phyloP scores from a whole-genome alignment of 176 grass and related monocot genomes.

The Zoysia pacifica region DNA sequence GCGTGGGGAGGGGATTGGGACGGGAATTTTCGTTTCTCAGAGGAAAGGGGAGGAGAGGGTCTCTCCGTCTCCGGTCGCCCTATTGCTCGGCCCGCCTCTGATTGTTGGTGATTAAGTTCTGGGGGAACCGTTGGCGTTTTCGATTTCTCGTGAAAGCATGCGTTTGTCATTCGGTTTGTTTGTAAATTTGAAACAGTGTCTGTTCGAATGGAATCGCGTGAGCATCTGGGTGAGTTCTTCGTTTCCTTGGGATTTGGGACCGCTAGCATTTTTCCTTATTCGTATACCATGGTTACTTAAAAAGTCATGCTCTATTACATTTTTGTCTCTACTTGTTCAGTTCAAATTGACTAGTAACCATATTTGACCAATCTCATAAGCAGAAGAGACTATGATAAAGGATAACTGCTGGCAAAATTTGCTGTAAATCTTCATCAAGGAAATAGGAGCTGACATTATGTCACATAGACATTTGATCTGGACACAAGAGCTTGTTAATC shows the following conservation, averaged over 20 bases:
- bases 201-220: not conserved
- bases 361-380: conserved; percentile 35
- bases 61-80: not conserved
- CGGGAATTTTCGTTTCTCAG: not conserved
- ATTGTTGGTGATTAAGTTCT: not conserved
- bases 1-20: not conserved
- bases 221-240: not conserved
- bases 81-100: not conserved
- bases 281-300: not conserved
- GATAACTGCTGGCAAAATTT: conserved; percentile 33
- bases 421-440: conserved; percentile 14
- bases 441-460: conserved; percentile 38
- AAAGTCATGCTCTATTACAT: not conserved
- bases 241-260: not conserved
- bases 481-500: conserved; percentile 40
- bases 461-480: conserved; percentile 50
- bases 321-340: conserved; percentile 30
- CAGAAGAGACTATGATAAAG: conserved; percentile 49
- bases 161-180: not conserved
- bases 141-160: not conserved
- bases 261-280: not conserved
- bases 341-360: conserved; percentile 31
- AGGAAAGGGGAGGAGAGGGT: not conserved
- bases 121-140: not conserved
- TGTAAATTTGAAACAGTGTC: not conserved